These are phyloP conservation scores for Nakataea oryzae DNA, from an alignment of 2,329 filamentous ascomycete genomes.

Conservation along the genomic window DNA sequence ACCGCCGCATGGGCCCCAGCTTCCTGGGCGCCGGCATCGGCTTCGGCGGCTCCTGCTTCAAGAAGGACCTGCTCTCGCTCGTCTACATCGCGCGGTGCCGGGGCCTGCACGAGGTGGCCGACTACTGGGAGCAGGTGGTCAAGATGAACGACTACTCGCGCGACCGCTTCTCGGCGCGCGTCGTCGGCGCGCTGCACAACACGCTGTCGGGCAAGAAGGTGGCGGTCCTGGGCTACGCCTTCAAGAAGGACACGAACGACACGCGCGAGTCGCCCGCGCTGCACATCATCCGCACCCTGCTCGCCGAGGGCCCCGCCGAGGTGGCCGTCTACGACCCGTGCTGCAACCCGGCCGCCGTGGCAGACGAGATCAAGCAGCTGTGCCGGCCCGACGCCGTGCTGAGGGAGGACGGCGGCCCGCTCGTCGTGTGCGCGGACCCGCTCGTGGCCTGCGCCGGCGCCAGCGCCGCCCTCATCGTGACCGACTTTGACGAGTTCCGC, in stretches of 20 bases:
- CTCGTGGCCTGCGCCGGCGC: constrained; percentile 38
- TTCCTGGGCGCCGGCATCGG: constrained; percentile 68
- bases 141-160: constrained; percentile 69
- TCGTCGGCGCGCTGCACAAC: constrained; percentile 58
- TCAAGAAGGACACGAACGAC: constrained; percentile 72
- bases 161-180: constrained; percentile 54
- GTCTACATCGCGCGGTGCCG: constrained; percentile 64
- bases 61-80: constrained; percentile 67
- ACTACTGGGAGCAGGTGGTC: constrained; percentile 67
- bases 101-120: constrained; percentile 58
- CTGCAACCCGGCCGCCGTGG: constrained; percentile 39
- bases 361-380: constrained; percentile 36
- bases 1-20: constrained; percentile 60
- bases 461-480: constrained; percentile 42
- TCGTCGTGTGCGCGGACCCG: constrained; percentile 35
- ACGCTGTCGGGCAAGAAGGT: constrained; percentile 62
- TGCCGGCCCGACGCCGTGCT: constrained; percentile 21
- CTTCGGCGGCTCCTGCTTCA: constrained; percentile 74
- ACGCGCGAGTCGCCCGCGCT: constrained; percentile 62
- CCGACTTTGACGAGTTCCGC: constrained; percentile 46
- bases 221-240: constrained; percentile 63
- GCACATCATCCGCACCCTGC: constrained; percentile 54
- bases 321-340: constrained; percentile 61
- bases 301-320: constrained; percentile 53
- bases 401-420: constrained; percentile 27